Evolutionary conservation across 1,139 yeast genomes (phyloP).

Genomic region (Kodamaea anthophila): DNA sequence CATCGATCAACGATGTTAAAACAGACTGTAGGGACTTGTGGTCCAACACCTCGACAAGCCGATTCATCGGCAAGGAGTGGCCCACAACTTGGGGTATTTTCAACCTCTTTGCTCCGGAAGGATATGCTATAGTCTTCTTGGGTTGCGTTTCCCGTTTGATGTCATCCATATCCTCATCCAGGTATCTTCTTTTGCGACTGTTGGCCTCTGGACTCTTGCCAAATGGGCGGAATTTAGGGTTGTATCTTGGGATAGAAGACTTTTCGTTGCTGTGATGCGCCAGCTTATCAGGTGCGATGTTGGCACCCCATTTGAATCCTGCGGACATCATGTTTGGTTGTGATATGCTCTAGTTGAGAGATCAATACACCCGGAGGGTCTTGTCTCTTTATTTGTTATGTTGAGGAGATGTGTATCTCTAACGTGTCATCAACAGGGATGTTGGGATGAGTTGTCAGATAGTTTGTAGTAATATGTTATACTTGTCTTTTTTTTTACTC

Average conservation of each 20-base stretch:
- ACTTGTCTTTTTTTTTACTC: neutral
- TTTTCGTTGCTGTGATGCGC: constrained; percentile 1
- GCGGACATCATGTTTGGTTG: constrained; percentile 20
- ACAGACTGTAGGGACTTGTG: constrained; percentile 48
- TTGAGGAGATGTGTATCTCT: too few species aligned
- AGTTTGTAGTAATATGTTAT: neutral
- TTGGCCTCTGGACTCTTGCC: constrained; percentile 1
- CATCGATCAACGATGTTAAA: constrained; percentile 45
- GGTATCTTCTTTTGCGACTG: constrained; percentile 14
- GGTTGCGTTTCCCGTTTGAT: constrained; percentile 3
- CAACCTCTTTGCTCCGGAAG: constrained; percentile 21
- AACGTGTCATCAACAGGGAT: too few species aligned
- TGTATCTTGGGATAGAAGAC: constrained; percentile 12
- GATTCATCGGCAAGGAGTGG: constrained; percentile 48
- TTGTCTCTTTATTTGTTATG: too few species aligned
- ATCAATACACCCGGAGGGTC: too few species aligned
- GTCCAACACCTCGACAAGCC: constrained; percentile 66
- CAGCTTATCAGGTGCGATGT: constrained; percentile 7
- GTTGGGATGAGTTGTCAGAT: too few species aligned
- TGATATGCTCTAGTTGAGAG: neutral
- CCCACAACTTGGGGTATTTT: constrained; percentile 43
- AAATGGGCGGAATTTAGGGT: constrained; percentile 8
- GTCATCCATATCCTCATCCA: constrained; percentile 11
- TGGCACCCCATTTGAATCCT: constrained; percentile 32
- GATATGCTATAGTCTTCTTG: constrained; percentile 4